Percentiles rank a stretch among this genome's conserved stretches.
Conservation (phyloP, 1,284 basidiomycete species). For the Tremellales sp. region DNA sequence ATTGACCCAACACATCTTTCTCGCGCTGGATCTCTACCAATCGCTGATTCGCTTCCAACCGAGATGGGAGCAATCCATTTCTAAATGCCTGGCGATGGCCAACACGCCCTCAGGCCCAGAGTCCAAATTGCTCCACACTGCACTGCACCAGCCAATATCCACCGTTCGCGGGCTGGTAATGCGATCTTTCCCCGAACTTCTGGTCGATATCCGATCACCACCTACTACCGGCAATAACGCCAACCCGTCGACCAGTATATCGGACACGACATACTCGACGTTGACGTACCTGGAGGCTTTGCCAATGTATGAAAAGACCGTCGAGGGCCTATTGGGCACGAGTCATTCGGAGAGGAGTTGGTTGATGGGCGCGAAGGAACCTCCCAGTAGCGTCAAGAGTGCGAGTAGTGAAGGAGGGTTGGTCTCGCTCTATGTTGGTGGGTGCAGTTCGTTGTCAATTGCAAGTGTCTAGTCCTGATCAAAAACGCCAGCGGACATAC, state of each 20-base stretch:
- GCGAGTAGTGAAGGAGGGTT: slow-evolving; percentile 42
- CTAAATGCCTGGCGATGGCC: slow-evolving; percentile 27
- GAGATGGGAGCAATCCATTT: slow-evolving; percentile 30
- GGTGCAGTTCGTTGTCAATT: slow-evolving; percentile 5
- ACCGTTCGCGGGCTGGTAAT: slow-evolving; percentile 30
- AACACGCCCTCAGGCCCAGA: slow-evolving; percentile 11
- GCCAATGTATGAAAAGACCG: slow-evolving; percentile 34
- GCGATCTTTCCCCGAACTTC: slow-evolving; percentile 47
- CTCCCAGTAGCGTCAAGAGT: slow-evolving; percentile 30
- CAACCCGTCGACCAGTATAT: slow-evolving; percentile 22
- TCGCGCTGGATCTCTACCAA: slow-evolving; percentile 42
- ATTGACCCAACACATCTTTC: slow-evolving; percentile 36
- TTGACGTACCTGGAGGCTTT: slow-evolving; percentile 44
- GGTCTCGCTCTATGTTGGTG: slow-evolving; percentile 45
- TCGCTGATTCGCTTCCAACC: slow-evolving; percentile 25
- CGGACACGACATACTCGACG: slow-evolving; percentile 41
- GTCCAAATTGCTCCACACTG: slow-evolving; percentile 17
- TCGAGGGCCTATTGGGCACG: slow-evolving; percentile 36
- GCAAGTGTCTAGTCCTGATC: background rate
- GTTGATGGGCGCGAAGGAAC: slow-evolving; percentile 48
- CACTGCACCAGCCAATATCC: slow-evolving; percentile 20
- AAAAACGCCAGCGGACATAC: slow-evolving; percentile 34
- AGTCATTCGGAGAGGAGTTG: slow-evolving; percentile 47
- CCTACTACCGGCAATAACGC: slow-evolving; percentile 17
- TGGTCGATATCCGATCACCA: slow-evolving; percentile 39